These are phyloP conservation scores for Calonectria leucothoes DNA, from an alignment of 2,329 filamentous ascomycete genomes.

Conservation along the genomic window DNA sequence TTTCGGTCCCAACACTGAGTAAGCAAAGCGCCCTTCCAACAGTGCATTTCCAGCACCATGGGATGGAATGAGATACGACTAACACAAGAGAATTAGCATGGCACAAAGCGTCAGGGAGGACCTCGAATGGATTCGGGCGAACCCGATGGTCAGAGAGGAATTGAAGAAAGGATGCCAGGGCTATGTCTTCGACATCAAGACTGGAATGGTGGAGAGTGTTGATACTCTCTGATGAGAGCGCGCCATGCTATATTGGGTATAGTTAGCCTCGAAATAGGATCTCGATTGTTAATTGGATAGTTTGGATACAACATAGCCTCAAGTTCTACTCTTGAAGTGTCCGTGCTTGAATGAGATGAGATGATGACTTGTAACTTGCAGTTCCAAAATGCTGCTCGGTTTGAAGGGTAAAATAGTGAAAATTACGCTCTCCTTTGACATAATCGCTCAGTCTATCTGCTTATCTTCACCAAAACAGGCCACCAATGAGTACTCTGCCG, in stretches of 20 bases:
- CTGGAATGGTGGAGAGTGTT: constrained; percentile 12
- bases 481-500: not conserved
- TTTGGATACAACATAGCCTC: not conserved
- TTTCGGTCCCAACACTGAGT: constrained; percentile 14
- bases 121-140: constrained; percentile 14
- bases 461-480: not conserved
- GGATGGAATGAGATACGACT: not conserved
- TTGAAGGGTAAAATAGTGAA: not conserved
- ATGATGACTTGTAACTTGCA: not conserved
- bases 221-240: not conserved
- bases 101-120: constrained; percentile 16
- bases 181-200: constrained; percentile 22
- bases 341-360: not conserved
- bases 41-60: not conserved
- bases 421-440: not conserved
- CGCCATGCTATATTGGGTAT: not conserved
- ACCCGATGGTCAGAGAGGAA: constrained; percentile 16
- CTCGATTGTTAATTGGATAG: not conserved
- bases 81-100: not conserved
- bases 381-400: not conserved
- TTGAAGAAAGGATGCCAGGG: constrained; percentile 16
- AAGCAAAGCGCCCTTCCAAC: not conserved
- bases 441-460: not conserved
- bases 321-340: not conserved
- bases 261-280: not conserved